Base-by-base conservation (phyloP, 192 early-diverging fungal species). In the Coemansia sp. region DNA sequence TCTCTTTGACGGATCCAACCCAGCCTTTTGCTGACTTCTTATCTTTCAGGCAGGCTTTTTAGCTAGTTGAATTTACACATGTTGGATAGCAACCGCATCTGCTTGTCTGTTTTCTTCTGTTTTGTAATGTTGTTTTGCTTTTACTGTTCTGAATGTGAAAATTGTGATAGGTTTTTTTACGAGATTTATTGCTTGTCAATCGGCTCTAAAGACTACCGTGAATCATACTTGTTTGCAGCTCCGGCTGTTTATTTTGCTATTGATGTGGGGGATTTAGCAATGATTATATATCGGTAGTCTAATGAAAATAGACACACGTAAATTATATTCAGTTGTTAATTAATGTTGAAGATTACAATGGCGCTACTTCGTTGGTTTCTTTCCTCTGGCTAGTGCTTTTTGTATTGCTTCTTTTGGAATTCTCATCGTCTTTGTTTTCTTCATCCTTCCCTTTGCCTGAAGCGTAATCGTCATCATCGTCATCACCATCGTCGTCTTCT, bases 401-500 rank as follows among this genome's bases (percentile, higher is more conserved):
- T 1, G 17, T 41, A 11, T 37, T 20, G 13, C 38, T 19, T 5
- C 40, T 42, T 11, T 56, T 20, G 12, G 37, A 14, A 50, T 49
- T 25, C 9, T 41, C 22, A 16, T 37, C 39, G 13, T 43, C 11
- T 6, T 46, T 44, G 8, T 61, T 39, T 14, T 56, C 32, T 43
- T 5, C 37, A 41, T 50, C 25, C 7, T 17, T 22, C 19, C 48
- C 48, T 10, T 7, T 39, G 6, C 32, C 62, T 3, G 8, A 19
- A 10, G 11, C 38, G 13, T 67, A 42, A 4, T 68, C 65, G 10
- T 71, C 64, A 2, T 64, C 63, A 12, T 64, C 54, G 22, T 49
- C 64, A 14, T 60, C 56, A 4, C 63, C 73, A 10, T 70, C 66
- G 1, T 77, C 69, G 7, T 67, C 61, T 2, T 64, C 59, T 0